Percentiles rank a stretch among this genome's conserved stretches.
These are phyloP conservation scores for Magnusiomyces suaveolens DNA, from an alignment of 1,139 yeast species.

Conservation along the genomic window DNA sequence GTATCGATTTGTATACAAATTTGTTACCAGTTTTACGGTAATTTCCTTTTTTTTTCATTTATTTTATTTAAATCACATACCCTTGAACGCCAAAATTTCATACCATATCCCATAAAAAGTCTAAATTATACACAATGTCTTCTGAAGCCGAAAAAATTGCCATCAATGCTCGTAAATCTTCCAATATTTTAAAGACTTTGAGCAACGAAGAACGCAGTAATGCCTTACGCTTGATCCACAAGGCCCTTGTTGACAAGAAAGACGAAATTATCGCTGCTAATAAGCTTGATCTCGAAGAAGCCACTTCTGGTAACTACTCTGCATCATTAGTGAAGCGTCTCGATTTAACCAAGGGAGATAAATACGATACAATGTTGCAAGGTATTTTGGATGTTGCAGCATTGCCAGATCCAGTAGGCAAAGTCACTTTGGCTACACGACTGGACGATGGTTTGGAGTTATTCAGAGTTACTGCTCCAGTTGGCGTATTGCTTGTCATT, in stretches of 20 bases:
- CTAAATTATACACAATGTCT: conserved; percentile 11
- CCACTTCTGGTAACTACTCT: conserved; percentile 49
- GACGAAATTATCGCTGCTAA: conserved; percentile 63
- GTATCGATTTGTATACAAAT: too few species aligned
- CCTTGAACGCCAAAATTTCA: too few species aligned
- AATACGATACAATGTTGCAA: conserved; percentile 86
- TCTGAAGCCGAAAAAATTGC: conserved; percentile 64
- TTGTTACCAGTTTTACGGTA: too few species aligned
- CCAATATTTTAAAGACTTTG: conserved; percentile 69
- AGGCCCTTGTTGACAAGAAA: conserved; percentile 50
- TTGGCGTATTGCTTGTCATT: conserved; percentile 85
- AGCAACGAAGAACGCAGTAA: conserved; percentile 60
- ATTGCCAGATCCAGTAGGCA: conserved; percentile 85
- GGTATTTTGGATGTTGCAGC: conserved; percentile 88
- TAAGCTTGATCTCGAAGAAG: conserved; percentile 60
- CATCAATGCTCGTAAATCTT: conserved; percentile 64
- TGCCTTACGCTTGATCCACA: conserved; percentile 65
- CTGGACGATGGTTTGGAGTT: conserved; percentile 80
- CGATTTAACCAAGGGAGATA: conserved; percentile 71
- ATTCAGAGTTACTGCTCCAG: conserved; percentile 80
- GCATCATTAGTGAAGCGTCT: conserved; percentile 69
- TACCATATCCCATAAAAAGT: too few species aligned
- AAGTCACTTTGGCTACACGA: conserved; percentile 67
- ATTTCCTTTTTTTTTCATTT: too few species aligned
- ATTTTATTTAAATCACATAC: too few species aligned